These are phyloP conservation scores for Coprinopsis strossmayeri DNA, from an alignment of 768 basidiomycete species.

Conservation along the genomic window DNA sequence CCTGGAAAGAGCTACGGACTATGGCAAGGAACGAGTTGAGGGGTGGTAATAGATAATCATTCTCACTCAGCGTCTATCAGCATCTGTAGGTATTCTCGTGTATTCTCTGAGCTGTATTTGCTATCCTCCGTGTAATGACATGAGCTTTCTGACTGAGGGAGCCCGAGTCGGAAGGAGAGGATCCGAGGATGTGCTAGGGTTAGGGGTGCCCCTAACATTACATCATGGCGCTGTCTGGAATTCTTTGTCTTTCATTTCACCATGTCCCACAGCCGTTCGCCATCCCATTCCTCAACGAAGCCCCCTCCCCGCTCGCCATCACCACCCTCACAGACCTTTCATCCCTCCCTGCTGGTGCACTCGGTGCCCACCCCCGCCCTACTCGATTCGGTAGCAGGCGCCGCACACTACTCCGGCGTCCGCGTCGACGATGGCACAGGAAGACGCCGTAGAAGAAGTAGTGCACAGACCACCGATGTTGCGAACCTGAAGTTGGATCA, in stretches of 20 bases:
- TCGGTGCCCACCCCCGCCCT: slow-evolving; percentile 41
- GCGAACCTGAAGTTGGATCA: slow-evolving; percentile 31
- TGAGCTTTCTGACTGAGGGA: too few species aligned
- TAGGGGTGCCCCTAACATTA: too few species aligned
- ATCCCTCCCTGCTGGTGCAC: slow-evolving; percentile 32
- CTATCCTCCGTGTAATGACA: neutral
- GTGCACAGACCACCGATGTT: slow-evolving; percentile 26
- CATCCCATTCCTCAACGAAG: slow-evolving; percentile 6
- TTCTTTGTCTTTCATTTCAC: neutral
- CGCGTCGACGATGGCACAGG: slow-evolving; percentile 26
- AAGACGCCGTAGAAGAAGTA: slow-evolving; percentile 31
- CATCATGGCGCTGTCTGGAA: slow-evolving; percentile 9
- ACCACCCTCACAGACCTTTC: slow-evolving; percentile 40
- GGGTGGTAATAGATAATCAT: neutral
- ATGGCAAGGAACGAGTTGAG: slow-evolving; percentile 55
- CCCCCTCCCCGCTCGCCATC: slow-evolving; percentile 23
- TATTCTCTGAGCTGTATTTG: slow-evolving; percentile 3
- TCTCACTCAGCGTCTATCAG: neutral
- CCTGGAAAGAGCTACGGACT: slow-evolving; percentile 90
- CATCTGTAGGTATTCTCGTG: slow-evolving; percentile 4
- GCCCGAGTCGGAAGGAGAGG: neutral
- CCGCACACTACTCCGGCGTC: slow-evolving; percentile 56
- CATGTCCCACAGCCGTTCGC: slow-evolving; percentile 5
- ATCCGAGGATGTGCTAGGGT: too few species aligned
- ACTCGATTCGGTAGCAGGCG: slow-evolving; percentile 52